Evolutionary conservation across 1,284 basidiomycete genomes (phyloP), one percentile per base, ranked within the genome.

Genomic region (Sanghuangporus sanghuang): DNA sequence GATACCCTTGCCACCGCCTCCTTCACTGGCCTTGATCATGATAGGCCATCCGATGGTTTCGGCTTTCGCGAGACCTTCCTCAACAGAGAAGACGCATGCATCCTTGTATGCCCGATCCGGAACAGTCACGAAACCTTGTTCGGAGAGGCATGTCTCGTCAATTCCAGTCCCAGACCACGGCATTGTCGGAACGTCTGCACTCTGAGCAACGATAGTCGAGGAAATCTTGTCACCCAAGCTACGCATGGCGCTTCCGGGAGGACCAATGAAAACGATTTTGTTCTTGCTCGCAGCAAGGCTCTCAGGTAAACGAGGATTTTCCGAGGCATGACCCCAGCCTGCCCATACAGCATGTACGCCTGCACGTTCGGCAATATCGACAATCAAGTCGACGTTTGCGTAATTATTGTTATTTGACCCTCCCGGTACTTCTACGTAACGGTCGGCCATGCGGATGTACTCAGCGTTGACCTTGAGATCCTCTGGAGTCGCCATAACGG

Each of bases 351-450:
- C 97, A 75, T 99, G 96, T 2, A 99, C 97, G 55, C 95, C 96
- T 38, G 94, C 86, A 68, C 97, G 90, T 79, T 99, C 96, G 52
- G 97, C 97, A 65, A 99, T 88, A 73, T 99, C 97, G 67, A 99
- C 93, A 72, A 99, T 99, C 71, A 98, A 90, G 75, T 99, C 97
- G 71, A 99, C 97, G 75, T 99, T 99, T 71, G 97, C 97, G 75
- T 99, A 99, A 79, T 99, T 99, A 85, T 99, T 97, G 83, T 99
- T 99, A 78, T 99, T 99, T 57, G 90, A 86, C 66, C 97, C 97
- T 69, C 97, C 97, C 27, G 97, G 96, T 6, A 99, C 97, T 78
- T 99, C 97, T 71, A 99, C 92, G 74, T 97, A 99, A 72, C 96
- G 90, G 77, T 99, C 97, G 40, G 97, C 97, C 97, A 99, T 99